Evolutionary conservation across 2,329 filamentous ascomycete genomes (phyloP).

Genomic region (Macrophomina phaseolina): DNA sequence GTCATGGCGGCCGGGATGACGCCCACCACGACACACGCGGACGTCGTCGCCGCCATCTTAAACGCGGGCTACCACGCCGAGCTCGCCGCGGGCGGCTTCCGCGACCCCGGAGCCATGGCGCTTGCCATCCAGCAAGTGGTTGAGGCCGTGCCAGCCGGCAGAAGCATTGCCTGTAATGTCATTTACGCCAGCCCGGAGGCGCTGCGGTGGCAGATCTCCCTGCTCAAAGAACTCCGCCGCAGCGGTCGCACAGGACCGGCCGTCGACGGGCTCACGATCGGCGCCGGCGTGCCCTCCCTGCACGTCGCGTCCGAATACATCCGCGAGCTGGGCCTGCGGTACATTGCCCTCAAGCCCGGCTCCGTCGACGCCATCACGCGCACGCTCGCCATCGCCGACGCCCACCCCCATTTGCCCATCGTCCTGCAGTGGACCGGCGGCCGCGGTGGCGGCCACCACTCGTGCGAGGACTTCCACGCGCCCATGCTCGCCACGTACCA

Average conservation of each 20-base stretch:
- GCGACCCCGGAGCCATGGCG: conserved; percentile 81
- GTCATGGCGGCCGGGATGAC: conserved; percentile 96
- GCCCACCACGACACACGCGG: conserved; percentile 84
- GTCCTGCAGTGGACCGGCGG: conserved; percentile 95
- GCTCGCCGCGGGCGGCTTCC: conserved; percentile 88
- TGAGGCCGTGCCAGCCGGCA: conserved; percentile 79
- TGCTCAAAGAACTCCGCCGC: conserved; percentile 77
- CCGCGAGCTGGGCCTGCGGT: conserved; percentile 81
- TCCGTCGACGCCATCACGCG: conserved; percentile 86
- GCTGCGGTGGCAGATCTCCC: conserved; percentile 91
- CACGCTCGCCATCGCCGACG: conserved; percentile 90
- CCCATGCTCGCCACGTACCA: conserved; percentile 91
- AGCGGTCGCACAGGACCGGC: conserved; percentile 91
- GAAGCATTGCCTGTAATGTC: conserved; percentile 86
- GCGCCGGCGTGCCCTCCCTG: conserved; percentile 90
- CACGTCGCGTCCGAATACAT: conserved; percentile 95
- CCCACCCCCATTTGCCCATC: conserved; percentile 90
- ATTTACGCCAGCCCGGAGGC: conserved; percentile 90
- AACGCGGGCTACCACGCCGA: conserved; percentile 95
- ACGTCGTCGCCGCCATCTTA: conserved; percentile 92
- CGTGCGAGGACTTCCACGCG: conserved; percentile 93
- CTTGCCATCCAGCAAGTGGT: conserved; percentile 85
- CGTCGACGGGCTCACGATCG: conserved; percentile 90
- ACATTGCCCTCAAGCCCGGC: conserved; percentile 93
- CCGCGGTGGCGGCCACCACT: conserved; percentile 92